phyloP scores from a whole-genome alignment of 371 early-diverging fungal species.

The Mortierella sp. region DNA sequence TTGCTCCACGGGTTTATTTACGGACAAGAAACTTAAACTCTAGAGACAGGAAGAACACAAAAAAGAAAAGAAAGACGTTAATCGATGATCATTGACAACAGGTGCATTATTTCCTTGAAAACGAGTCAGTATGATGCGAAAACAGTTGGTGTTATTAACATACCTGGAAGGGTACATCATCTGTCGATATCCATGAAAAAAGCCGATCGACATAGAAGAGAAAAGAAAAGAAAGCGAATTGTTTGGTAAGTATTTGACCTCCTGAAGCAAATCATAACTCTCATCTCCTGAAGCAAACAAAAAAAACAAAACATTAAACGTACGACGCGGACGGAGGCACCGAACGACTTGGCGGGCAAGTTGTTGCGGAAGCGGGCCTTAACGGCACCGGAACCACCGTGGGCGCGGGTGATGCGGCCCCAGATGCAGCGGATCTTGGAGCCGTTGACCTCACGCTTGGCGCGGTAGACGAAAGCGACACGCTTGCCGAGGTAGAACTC shows the following conservation, averaged over 20 bases:
- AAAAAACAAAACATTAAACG: slow-evolving; percentile 49
- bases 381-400: slow-evolving; percentile 97
- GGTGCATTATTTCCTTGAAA: background rate
- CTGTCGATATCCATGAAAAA: slow-evolving; percentile 14
- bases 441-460: slow-evolving; percentile 92
- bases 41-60: background rate
- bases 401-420: slow-evolving; percentile 96
- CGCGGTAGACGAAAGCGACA: slow-evolving; percentile 80
- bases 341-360: slow-evolving; percentile 96
- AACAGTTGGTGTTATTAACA: background rate
- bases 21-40: slow-evolving; percentile 43
- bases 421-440: slow-evolving; percentile 96
- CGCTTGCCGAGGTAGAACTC: slow-evolving; percentile 94
- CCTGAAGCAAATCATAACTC: background rate
- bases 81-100: background rate
- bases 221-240: background rate
- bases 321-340: slow-evolving; percentile 94
- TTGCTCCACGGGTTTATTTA: slow-evolving; percentile 48
- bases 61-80: background rate
- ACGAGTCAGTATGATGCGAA: background rate
- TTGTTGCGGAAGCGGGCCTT: slow-evolving; percentile 97
- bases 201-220: background rate
- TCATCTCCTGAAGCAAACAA: background rate
- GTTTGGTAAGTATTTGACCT: background rate
- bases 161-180: slow-evolving; percentile 54